phyloP scores from a whole-genome alignment of 768 basidiomycete species.

The Mycena vitilis region DNA sequence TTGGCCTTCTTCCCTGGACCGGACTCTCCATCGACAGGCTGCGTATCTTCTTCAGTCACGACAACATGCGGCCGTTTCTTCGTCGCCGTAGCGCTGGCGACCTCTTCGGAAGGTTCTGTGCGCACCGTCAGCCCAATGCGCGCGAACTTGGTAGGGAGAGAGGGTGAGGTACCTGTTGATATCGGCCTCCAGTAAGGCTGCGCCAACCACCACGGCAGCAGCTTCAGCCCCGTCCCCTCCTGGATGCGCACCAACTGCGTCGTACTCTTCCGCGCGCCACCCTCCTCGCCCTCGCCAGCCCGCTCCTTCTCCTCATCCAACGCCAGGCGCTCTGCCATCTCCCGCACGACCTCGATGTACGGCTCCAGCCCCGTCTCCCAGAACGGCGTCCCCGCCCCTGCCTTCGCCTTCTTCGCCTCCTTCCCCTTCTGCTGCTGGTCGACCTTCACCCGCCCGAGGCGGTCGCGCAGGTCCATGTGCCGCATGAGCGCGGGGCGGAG shows the following conservation, averaged over 20 bases:
- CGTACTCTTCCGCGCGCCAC: constrained; percentile 38
- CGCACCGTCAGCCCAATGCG: not conserved
- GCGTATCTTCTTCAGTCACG: not conserved
- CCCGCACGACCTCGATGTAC: constrained; percentile 66
- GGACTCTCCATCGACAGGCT: not conserved
- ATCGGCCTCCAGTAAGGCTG: constrained; percentile 75
- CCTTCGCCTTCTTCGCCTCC: constrained; percentile 14
- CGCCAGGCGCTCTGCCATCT: constrained; percentile 71
- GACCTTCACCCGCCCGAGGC: constrained; percentile 65
- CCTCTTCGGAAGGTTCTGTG: constrained; percentile 8
- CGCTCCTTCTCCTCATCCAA: constrained; percentile 60
- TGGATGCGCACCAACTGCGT: constrained; percentile 57
- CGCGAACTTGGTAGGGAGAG: not conserved
- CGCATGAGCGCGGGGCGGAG: constrained; percentile 79
- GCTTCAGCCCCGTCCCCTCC: constrained; percentile 58
- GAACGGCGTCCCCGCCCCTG: constrained; percentile 10
- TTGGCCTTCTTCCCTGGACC: constrained; percentile 29
- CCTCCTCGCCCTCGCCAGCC: constrained; percentile 58
- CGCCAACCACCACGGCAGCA: constrained; percentile 61
- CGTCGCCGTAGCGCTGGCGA: not conserved
- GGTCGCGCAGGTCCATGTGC: constrained; percentile 79
- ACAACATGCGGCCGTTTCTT: constrained; percentile 27
- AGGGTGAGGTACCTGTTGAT: constrained; percentile 19
- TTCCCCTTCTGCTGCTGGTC: constrained; percentile 37
- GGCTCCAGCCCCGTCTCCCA: constrained; percentile 48